Base-by-base conservation (phyloP, 1,139 yeast species). In the Lodderomyces beijingensis region DNA sequence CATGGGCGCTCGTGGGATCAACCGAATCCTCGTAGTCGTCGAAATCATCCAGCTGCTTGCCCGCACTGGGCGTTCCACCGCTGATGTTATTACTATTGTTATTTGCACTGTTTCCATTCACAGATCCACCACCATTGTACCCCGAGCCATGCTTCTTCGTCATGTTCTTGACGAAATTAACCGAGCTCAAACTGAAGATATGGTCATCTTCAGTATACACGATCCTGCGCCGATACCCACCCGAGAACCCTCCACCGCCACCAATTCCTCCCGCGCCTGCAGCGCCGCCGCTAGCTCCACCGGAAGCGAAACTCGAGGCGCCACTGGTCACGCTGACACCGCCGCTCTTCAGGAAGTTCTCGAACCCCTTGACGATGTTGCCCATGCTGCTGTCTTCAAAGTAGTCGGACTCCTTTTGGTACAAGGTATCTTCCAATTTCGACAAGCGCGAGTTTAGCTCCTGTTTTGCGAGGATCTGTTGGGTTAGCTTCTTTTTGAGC, bases 331-430 rank as follows among this genome's bases (percentile, higher is more conserved):
- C 20, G 4, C 20, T 7, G 12, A 24, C 33, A 5, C 50, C 45
- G 10, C 61, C 48, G 8, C 61, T 43, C 50, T 84, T 85, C 34
- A 80, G 68, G 52, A 85, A 84, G 47, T 78, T 82, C 38, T 89
- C 96, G 51, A 88, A 89, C 1, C 97, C 97, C 44, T 82, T 82
- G 21, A 88, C 84, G 21, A 91, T 81, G 52, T 87, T 87, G 0
- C 95, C 96, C 37, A 77, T 75, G 7, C 70, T 60, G 45, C 68
- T 57, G 38, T 83, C 89, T 33, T 80, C 76, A 35, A 91, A 74
- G 52, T 91, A 89, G 19, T 76, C 76, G 5, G 84, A 78, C 55
- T 91, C 97, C 42, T 77, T 77, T 37, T 79, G 82, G 59, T 79
- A 88, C n/a, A 91, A 81, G 36, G 76, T 74, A 41, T 87, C 95